These are phyloP conservation scores for Trichoderma harzianum DNA, from an alignment of 2,329 filamentous ascomycete species.

Conservation along the genomic window DNA sequence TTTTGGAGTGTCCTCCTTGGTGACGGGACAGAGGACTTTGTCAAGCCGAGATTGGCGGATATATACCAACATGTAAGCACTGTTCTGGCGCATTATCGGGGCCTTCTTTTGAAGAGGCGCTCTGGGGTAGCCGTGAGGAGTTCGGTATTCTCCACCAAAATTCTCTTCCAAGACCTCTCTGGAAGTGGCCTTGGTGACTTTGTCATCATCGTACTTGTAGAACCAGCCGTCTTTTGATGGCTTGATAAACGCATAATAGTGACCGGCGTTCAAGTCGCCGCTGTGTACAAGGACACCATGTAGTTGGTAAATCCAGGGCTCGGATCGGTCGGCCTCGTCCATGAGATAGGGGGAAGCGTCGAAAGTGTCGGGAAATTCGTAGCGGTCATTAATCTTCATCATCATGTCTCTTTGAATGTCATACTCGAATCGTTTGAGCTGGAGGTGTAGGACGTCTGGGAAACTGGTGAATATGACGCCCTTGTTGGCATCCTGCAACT, in stretches of 20 bases:
- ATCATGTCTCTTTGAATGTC: slow-evolving; percentile 94
- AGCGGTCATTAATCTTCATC: slow-evolving; percentile 97
- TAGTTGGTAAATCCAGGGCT: slow-evolving; percentile 86
- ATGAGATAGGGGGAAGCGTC: slow-evolving; percentile 85
- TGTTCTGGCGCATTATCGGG: slow-evolving; percentile 65
- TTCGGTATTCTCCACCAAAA: slow-evolving; percentile 81
- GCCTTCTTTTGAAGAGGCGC: slow-evolving; percentile 51
- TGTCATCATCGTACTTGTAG: slow-evolving; percentile 96
- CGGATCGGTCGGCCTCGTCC: slow-evolving; percentile 79
- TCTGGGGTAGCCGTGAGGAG: slow-evolving; percentile 46
- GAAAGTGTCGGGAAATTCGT: slow-evolving; percentile 82
- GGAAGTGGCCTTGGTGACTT: slow-evolving; percentile 89
- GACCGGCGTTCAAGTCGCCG: slow-evolving; percentile 92
- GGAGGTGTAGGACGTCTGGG: slow-evolving; percentile 88
- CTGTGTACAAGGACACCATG: slow-evolving; percentile 96
- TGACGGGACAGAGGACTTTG: slow-evolving; percentile 72
- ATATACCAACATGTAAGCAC: slow-evolving; percentile 99
- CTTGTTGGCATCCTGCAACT: slow-evolving; percentile 94
- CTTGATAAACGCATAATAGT: slow-evolving; percentile 97
- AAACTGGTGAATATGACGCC: slow-evolving; percentile 97
- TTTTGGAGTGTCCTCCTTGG: slow-evolving; percentile 72
- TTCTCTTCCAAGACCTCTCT: slow-evolving; percentile 95
- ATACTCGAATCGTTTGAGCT: slow-evolving; percentile 97
- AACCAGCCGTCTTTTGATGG: slow-evolving; percentile 90
- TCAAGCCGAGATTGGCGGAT: slow-evolving; percentile 85